Evolutionary conservation across 495 filamentous ascomycete species (phyloP).

Genomic region (Zalerion maritima): DNA sequence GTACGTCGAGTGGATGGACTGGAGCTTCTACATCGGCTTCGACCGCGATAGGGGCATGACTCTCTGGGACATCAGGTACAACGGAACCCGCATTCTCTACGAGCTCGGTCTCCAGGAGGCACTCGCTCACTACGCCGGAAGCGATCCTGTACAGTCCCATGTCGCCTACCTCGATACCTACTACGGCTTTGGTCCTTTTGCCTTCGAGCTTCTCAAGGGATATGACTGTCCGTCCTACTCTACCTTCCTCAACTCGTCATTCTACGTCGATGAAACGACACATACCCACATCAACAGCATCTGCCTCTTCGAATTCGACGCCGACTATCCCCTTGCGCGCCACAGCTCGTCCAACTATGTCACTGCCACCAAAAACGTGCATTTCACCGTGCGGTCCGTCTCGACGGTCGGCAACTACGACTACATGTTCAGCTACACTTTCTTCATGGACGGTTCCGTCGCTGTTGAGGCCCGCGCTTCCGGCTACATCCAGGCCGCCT

Average conservation of each 20-base stretch:
- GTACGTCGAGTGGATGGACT: conserved; percentile 40
- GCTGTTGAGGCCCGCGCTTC: conserved; percentile 40
- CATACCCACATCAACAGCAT: conserved; percentile 28
- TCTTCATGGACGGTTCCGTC: conserved; percentile 41
- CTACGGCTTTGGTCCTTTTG: conserved; percentile 32
- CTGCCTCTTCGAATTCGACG: conserved; percentile 35
- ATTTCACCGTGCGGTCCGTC: conserved; percentile 30
- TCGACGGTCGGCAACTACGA: conserved; percentile 43
- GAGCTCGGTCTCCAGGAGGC: conserved; percentile 42
- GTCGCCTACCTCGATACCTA: conserved; percentile 30
- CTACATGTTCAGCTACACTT: conserved; percentile 29
- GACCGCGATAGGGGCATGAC: conserved; percentile 27
- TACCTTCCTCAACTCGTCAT: conserved; percentile 27
- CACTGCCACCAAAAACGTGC: conserved; percentile 29
- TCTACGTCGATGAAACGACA: conserved; percentile 23
- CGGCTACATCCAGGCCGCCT: conserved; percentile 41
- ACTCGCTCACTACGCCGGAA: conserved; percentile 38
- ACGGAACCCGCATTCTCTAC: conserved; percentile 39
- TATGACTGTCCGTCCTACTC: conserved; percentile 38
- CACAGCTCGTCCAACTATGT: conserved; percentile 22
- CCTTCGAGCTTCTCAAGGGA: conserved; percentile 31
- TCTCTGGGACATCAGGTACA: conserved; percentile 36
- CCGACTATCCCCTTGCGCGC: conserved; percentile 29
- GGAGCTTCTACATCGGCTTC: conserved; percentile 34
- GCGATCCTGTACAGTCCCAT: conserved; percentile 29